phyloP scores from a whole-genome alignment of 2,329 filamentous ascomycete species.

The Phialophora chinensis region DNA sequence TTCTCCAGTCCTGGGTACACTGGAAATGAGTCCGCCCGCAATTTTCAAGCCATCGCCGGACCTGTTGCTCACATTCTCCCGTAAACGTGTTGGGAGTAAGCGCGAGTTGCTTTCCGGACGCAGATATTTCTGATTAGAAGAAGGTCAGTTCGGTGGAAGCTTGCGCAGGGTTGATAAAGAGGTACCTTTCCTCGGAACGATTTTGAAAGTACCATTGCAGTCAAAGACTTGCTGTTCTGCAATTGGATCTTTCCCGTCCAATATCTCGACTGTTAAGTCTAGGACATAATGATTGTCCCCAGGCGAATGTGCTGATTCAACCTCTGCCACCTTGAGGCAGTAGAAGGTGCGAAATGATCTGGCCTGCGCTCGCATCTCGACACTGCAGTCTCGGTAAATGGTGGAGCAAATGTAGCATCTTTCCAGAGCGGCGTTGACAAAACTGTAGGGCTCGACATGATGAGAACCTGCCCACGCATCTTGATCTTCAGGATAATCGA shows the following conservation, averaged over 20 bases:
- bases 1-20: neutral
- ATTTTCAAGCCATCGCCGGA: slow-evolving; percentile 4
- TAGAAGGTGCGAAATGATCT: neutral
- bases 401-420: slow-evolving; percentile 6
- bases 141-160: neutral
- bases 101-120: neutral
- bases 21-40: neutral
- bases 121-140: neutral
- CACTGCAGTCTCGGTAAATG: slow-evolving; percentile 1
- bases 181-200: neutral
- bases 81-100: neutral
- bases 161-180: too few species aligned
- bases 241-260: neutral
- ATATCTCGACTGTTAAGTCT: slow-evolving; percentile 1
- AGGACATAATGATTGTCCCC: neutral
- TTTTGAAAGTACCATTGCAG: neutral
- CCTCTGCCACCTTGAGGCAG: neutral
- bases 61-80: neutral
- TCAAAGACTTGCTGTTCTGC: neutral
- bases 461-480: neutral
- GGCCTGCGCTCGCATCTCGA: neutral
- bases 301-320: neutral
- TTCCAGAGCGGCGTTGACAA: neutral
- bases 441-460: neutral
- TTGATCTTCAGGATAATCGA: neutral